Percentiles rank a stretch among this genome's conserved stretches.
phyloP scores from a whole-genome alignment of 2,329 filamentous ascomycete species.

The Aureobasidium musti region DNA sequence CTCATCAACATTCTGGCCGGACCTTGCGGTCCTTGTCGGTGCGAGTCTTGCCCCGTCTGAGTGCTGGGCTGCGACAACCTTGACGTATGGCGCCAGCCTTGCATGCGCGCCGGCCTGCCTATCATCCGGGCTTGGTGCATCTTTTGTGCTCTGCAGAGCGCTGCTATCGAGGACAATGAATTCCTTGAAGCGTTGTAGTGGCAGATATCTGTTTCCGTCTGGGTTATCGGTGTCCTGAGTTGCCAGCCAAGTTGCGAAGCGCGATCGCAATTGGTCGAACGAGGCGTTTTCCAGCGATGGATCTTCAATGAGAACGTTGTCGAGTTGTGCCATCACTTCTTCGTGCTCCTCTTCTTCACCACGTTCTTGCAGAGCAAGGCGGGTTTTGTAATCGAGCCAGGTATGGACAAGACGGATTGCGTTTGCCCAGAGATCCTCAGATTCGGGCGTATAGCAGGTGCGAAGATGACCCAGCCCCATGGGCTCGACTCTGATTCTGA shows the following conservation, averaged over 20 bases:
- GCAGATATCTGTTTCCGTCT: neutral
- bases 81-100: neutral
- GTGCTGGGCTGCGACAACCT: neutral
- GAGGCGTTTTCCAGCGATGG: neutral
- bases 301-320: neutral
- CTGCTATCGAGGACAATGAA: neutral
- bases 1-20: neutral
- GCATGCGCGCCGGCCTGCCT: neutral
- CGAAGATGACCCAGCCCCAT: slow-evolving; percentile 5
- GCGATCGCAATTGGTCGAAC: slow-evolving; percentile 2
- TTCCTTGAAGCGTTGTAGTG: neutral
- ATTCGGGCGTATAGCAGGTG: slow-evolving; percentile 2
- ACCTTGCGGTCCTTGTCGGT: neutral
- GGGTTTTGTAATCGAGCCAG: neutral
- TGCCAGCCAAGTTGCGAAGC: neutral
- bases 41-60: neutral
- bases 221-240: neutral
- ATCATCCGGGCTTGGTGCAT: neutral
- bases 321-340: slow-evolving; percentile 4
- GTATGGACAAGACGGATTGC: neutral
- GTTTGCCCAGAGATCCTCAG: neutral
- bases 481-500: neutral
- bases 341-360: neutral
- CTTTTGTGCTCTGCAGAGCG: neutral
- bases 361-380: neutral